Evolutionary conservation across 2,329 filamentous ascomycete species (phyloP).

Genomic region (Biscogniauxia marginata): DNA sequence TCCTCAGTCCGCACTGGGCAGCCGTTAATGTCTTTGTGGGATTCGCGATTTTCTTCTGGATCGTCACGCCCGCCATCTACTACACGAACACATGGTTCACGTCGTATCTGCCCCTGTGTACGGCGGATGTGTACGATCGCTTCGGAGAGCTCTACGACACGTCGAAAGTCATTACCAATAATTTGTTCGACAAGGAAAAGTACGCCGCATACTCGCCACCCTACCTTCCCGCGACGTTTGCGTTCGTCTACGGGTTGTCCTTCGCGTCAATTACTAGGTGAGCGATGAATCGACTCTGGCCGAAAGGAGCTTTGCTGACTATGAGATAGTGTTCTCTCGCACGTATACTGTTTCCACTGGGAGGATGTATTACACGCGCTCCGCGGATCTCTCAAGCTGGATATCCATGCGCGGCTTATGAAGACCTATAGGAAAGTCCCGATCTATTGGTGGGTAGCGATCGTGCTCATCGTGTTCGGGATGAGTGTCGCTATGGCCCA

Average conservation of each 20-base stretch:
- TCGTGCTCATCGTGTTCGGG: slow-evolving; percentile 33
- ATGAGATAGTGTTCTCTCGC: slow-evolving; percentile 27
- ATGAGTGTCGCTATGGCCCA: slow-evolving; percentile 27
- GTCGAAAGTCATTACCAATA: slow-evolving; percentile 44
- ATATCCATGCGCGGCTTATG: slow-evolving; percentile 45
- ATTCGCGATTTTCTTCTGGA: slow-evolving; percentile 45
- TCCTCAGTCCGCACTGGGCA: slow-evolving; percentile 43
- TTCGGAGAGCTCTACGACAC: slow-evolving; percentile 49
- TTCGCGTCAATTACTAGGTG: slow-evolving; percentile 32
- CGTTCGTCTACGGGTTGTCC: slow-evolving; percentile 28
- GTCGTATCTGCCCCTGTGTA: slow-evolving; percentile 51
- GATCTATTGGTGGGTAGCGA: slow-evolving; percentile 44
- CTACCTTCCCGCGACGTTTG: slow-evolving; percentile 26
- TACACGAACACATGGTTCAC: slow-evolving; percentile 51
- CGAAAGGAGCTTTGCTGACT: slow-evolving; percentile 3
- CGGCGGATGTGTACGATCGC: slow-evolving; percentile 54
- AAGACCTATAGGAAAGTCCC: slow-evolving; percentile 39
- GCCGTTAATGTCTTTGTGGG: slow-evolving; percentile 46
- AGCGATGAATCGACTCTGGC: not conserved
- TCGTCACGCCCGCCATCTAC: slow-evolving; percentile 44
- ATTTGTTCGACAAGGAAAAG: slow-evolving; percentile 44
- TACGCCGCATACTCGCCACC: slow-evolving; percentile 49
- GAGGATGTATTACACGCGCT: slow-evolving; percentile 30
- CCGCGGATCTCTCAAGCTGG: slow-evolving; percentile 31
- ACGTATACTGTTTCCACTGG: slow-evolving; percentile 54